Evolutionary conservation across 1,139 yeast genomes (phyloP).

Genomic region (Sugiyamaella grinbergsii): DNA sequence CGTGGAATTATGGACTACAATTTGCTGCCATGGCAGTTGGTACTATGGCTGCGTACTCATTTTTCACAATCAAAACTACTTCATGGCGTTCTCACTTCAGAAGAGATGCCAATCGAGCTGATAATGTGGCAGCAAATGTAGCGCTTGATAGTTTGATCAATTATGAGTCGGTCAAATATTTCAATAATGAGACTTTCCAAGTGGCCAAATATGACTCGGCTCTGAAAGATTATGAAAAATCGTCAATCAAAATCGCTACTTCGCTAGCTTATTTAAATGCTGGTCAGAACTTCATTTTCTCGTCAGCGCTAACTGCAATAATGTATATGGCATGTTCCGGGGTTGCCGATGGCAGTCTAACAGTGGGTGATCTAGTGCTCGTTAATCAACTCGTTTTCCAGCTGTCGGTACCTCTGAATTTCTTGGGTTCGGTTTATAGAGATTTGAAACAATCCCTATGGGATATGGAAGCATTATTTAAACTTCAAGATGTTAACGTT

Average conservation of each 20-base stretch:
- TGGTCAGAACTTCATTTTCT: slow-evolving; percentile 90
- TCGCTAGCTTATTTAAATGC: slow-evolving; percentile 87
- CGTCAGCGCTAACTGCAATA: slow-evolving; percentile 91
- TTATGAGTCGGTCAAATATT: slow-evolving; percentile 91
- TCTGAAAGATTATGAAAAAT: slow-evolving; percentile 70
- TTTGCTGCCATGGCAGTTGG: slow-evolving; percentile 87
- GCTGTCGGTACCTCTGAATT: slow-evolving; percentile 89
- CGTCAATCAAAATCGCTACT: slow-evolving; percentile 86
- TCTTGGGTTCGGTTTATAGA: slow-evolving; percentile 91
- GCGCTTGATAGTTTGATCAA: slow-evolving; percentile 93
- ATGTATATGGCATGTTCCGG: slow-evolving; percentile 99
- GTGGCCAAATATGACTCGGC: slow-evolving; percentile 80
- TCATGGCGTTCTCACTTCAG: slow-evolving; percentile 96
- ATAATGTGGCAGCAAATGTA: slow-evolving; percentile 89
- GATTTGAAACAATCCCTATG: slow-evolving; percentile 83
- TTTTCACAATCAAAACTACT: slow-evolving; percentile 88
- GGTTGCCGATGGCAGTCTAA: slow-evolving; percentile 73
- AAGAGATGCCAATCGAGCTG: slow-evolving; percentile 89
- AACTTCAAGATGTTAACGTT: slow-evolving; percentile 68
- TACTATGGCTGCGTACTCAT: slow-evolving; percentile 85
- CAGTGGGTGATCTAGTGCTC: slow-evolving; percentile 95
- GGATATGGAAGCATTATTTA: slow-evolving; percentile 37
- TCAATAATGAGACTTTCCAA: slow-evolving; percentile 84
- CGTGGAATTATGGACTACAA: slow-evolving; percentile 85
- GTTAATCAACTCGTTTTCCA: slow-evolving; percentile 96